Evolutionary conservation across 2,329 filamentous ascomycete species (phyloP).

Genomic region (Arthroderma sp.): DNA sequence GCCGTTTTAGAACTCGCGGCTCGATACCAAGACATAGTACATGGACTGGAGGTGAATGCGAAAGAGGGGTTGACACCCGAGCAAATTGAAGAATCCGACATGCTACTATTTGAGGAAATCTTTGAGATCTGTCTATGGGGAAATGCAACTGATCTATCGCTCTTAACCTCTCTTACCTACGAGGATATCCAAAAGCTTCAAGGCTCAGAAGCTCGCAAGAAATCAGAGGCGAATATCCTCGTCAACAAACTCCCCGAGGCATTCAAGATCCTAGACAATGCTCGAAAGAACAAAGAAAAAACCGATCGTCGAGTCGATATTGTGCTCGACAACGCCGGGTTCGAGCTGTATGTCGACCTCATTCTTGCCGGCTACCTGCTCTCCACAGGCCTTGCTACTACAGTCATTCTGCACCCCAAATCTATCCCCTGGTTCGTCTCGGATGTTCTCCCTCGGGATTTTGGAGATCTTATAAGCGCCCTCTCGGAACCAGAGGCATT

Average conservation of each 20-base stretch:
- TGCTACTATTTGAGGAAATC: constrained; percentile 77
- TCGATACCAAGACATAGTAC: constrained; percentile 62
- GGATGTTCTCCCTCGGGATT: constrained; percentile 79
- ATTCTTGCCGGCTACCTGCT: constrained; percentile 84
- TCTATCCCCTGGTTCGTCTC: constrained; percentile 97
- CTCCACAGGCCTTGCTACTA: constrained; percentile 69
- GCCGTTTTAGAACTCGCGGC: constrained; percentile 70
- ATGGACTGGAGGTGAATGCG: constrained; percentile 47
- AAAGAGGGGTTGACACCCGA: constrained; percentile 17
- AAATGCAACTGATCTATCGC: constrained; percentile 86
- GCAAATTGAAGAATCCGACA: constrained; percentile 54
- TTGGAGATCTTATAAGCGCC: constrained; percentile 64
- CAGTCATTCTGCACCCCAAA: constrained; percentile 82
- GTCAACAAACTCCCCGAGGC: constrained; percentile 68
- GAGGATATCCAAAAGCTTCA: constrained; percentile 96
- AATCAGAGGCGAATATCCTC: constrained; percentile 80
- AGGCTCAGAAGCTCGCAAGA: constrained; percentile 73
- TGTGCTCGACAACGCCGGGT: constrained; percentile 91
- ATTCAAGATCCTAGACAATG: constrained; percentile 54
- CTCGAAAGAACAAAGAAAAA: constrained; percentile 48
- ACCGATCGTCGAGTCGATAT: constrained; percentile 73
- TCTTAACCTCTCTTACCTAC: constrained; percentile 79
- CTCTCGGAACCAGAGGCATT: constrained; percentile 66
- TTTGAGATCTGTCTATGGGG: constrained; percentile 95
- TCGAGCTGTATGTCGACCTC: constrained; percentile 92